phyloP scores from a whole-genome alignment of 2,329 filamentous ascomycete species.

The Pseudonectria buxi region DNA sequence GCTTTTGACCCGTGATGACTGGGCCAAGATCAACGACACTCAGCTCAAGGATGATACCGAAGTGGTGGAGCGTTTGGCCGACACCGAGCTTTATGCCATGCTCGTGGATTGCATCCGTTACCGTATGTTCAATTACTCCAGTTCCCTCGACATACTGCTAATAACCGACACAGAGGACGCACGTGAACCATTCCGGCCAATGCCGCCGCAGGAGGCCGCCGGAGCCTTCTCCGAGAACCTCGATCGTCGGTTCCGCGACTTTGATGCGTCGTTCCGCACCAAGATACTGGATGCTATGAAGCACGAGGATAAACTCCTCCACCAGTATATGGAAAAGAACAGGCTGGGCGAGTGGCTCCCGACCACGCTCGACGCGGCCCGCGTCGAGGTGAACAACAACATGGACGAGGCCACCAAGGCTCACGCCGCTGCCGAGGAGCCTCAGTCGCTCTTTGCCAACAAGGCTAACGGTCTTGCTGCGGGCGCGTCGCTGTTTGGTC shows the following conservation, averaged over 20 bases:
- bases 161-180: conserved; percentile 32
- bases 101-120: conserved; percentile 57
- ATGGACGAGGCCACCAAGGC: conserved; percentile 25
- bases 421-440: conserved; percentile 2
- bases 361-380: conserved; percentile 32
- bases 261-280: conserved; percentile 57
- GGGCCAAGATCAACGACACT: conserved; percentile 72
- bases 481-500: not conserved
- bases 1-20: conserved; percentile 77
- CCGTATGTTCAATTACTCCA: conserved; percentile 42
- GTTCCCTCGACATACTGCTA: conserved; percentile 16
- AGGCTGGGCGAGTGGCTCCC: conserved; percentile 62
- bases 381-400: conserved; percentile 26
- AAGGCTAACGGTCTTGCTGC: not conserved
- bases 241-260: conserved; percentile 51
- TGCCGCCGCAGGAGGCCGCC: conserved; percentile 46
- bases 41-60: conserved; percentile 65
- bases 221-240: conserved; percentile 57
- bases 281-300: conserved; percentile 66
- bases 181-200: conserved; percentile 36
- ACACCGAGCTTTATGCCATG: conserved; percentile 64
- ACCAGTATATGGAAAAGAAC: conserved; percentile 58
- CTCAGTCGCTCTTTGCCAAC: not conserved
- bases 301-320: conserved; percentile 62
- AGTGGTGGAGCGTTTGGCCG: conserved; percentile 53